These are phyloP conservation scores for Boletellus sp. DNA, from an alignment of 768 basidiomycete species.

Conservation along the genomic window DNA sequence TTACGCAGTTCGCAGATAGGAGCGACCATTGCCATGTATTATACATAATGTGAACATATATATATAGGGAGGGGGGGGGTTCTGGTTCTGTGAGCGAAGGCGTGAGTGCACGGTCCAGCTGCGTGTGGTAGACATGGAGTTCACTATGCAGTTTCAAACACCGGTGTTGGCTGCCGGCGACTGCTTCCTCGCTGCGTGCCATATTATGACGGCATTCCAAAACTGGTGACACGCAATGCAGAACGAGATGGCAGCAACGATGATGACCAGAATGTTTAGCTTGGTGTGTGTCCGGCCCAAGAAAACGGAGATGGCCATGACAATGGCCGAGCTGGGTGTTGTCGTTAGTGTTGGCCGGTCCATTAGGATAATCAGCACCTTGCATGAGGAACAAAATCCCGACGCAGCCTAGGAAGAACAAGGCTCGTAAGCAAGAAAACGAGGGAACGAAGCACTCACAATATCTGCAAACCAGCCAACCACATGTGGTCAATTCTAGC, in stretches of 20 bases:
- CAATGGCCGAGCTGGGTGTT: constrained; percentile 11
- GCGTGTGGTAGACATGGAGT: too few relatives aligned
- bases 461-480: constrained; percentile 6
- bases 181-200: constrained; percentile 15
- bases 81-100: background rate
- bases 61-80: too few relatives aligned
- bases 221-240: constrained; percentile 22
- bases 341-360: background rate
- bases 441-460: constrained; percentile 10
- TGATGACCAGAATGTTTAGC: constrained; percentile 12
- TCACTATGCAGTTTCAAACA: constrained; percentile 10
- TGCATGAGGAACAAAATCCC: constrained; percentile 21
- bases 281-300: constrained; percentile 11
- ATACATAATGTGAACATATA: background rate
- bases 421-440: background rate
- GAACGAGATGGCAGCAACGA: constrained; percentile 14
- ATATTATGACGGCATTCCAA: constrained; percentile 16
- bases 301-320: constrained; percentile 15
- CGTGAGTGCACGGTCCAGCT: background rate
- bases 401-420: constrained; percentile 13
- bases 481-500: background rate
- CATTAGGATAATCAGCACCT: background rate
- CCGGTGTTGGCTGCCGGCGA: background rate
- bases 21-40: too few relatives aligned
- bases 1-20: background rate